phyloP scores from a whole-genome alignment of 768 basidiomycete species.

The Suillus brevipes region DNA sequence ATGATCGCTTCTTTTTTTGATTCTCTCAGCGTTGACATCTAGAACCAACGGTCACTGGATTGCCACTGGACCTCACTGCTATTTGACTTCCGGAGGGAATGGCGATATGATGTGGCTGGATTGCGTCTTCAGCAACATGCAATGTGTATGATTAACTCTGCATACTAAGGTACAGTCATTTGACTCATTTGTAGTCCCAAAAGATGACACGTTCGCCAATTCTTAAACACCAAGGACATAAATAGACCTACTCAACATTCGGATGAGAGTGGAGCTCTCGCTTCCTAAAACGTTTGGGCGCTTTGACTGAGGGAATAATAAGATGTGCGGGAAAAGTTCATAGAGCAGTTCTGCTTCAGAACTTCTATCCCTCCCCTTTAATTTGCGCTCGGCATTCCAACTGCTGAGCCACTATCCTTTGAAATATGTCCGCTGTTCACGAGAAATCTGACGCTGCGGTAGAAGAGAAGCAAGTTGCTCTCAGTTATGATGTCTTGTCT shows the following conservation, averaged over 20 bases:
- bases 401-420: neutral
- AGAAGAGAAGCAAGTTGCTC: conserved; percentile 19
- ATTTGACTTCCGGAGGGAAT: neutral
- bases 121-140: neutral
- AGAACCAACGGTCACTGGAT: no score
- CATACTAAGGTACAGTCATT: neutral
- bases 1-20: no score
- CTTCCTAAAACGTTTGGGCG: neutral
- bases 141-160: neutral
- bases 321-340: neutral
- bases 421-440: neutral
- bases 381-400: neutral
- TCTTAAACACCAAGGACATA: neutral
- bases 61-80: neutral
- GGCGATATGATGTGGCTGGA: no score
- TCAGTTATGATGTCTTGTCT: conserved; percentile 17
- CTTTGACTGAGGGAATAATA: neutral
- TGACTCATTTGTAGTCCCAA: neutral
- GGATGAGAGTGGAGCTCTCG: neutral
- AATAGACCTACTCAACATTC: no score
- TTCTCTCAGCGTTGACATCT: no score
- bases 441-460: conserved; percentile 5
- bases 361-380: neutral
- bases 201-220: neutral
- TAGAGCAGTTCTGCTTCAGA: neutral